Percentiles rank a stretch among this genome's conserved stretches.
Evolutionary conservation across 768 basidiomycete genomes (phyloP).

Genomic region (Harrya chromipes): DNA sequence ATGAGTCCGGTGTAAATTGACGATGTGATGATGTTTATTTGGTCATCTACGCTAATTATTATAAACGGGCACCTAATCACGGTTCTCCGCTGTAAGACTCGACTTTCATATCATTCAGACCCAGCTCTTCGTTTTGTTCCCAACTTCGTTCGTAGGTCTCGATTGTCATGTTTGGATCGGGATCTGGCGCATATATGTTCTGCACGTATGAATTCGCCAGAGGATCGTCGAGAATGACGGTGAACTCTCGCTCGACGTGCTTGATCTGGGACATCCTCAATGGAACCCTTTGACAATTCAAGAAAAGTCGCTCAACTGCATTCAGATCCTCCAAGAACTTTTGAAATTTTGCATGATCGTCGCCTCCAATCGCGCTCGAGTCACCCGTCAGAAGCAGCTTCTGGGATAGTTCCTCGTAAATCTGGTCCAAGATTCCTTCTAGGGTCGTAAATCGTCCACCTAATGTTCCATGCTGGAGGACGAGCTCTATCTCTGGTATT

Average conservation of each 20-base stretch:
- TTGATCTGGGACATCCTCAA: slow-evolving; percentile 53
- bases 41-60: no score
- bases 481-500: slow-evolving; percentile 94
- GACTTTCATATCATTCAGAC: slow-evolving; percentile 86
- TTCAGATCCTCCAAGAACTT: slow-evolving; percentile 75
- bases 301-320: slow-evolving; percentile 45
- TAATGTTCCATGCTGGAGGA: slow-evolving; percentile 87
- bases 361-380: slow-evolving; percentile 38
- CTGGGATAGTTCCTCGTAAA: slow-evolving; percentile 91
- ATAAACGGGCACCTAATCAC: no score
- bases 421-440: slow-evolving; percentile 90
- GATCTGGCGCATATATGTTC: slow-evolving; percentile 95
- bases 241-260: slow-evolving; percentile 76
- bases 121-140: slow-evolving; percentile 93
- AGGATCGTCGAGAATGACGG: slow-evolving; percentile 92
- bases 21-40: no score
- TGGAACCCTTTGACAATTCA: neutral
- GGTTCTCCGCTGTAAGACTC: slow-evolving; percentile 33
- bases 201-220: slow-evolving; percentile 95
- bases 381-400: slow-evolving; percentile 82
- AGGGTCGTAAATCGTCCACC: slow-evolving; percentile 97
- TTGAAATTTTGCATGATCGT: slow-evolving; percentile 61
- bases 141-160: slow-evolving; percentile 81
- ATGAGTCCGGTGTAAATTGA: no score
- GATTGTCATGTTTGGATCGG: slow-evolving; percentile 89